Percentiles rank a stretch among this genome's conserved stretches.
These are phyloP conservation scores for Cordyceps cateniannulata DNA, from an alignment of 2,329 filamentous ascomycete species.

Conservation along the genomic window DNA sequence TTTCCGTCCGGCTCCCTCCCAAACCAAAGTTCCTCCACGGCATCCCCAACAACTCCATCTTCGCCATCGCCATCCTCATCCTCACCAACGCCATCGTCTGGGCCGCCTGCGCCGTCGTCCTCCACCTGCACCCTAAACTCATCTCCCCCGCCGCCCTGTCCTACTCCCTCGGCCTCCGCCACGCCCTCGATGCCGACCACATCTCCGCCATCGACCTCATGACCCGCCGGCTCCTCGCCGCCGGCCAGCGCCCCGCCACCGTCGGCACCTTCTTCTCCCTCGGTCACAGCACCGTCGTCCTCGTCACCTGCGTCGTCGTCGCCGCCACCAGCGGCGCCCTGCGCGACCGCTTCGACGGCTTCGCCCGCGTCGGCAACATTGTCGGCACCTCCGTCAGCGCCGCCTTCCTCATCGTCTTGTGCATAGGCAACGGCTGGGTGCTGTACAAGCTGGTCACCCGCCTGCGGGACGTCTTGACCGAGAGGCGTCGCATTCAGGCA, in stretches of 20 bases:
- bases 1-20: slow-evolving; percentile 10
- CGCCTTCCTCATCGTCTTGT: slow-evolving; percentile 73
- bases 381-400: slow-evolving; percentile 85
- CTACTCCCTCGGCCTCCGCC: slow-evolving; percentile 82
- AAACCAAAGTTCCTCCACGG: slow-evolving; percentile 26
- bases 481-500: slow-evolving; percentile 17
- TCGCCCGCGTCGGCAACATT: slow-evolving; percentile 75
- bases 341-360: slow-evolving; percentile 71
- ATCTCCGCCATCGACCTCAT: slow-evolving; percentile 83
- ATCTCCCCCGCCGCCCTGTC: slow-evolving; percentile 77
- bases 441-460: slow-evolving; percentile 68
- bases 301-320: slow-evolving; percentile 85
- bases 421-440: slow-evolving; percentile 79
- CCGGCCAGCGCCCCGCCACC: slow-evolving; percentile 78
- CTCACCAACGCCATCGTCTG: slow-evolving; percentile 48
- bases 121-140: slow-evolving; percentile 52
- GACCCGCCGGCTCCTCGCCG: slow-evolving; percentile 81
- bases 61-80: slow-evolving; percentile 45
- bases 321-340: slow-evolving; percentile 85
- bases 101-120: slow-evolving; percentile 45
- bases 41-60: slow-evolving; percentile 30
- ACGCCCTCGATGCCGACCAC: slow-evolving; percentile 97
- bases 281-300: slow-evolving; percentile 87
- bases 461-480: slow-evolving; percentile 53
- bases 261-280: slow-evolving; percentile 94